Evolutionary conservation across 192 early-diverging fungal species (phyloP).

Genomic region (Cetraspora pellucida): DNA sequence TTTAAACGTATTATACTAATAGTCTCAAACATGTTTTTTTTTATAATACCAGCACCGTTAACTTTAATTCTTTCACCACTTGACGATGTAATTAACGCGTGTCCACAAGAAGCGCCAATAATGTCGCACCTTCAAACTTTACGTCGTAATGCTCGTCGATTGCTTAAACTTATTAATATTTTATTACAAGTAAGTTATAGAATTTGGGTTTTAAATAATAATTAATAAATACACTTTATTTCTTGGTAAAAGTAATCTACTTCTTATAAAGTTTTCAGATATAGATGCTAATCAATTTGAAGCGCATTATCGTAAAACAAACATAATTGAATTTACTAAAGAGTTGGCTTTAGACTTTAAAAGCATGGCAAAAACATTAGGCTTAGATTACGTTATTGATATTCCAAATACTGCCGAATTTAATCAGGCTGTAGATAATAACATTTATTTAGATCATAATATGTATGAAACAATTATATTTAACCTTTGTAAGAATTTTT

Average conservation of each 20-base stretch:
- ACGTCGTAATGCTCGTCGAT: no score
- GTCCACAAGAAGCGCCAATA: no score
- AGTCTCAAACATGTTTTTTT: neutral
- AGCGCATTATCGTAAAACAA: slow-evolving; percentile 52
- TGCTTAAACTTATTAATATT: no score
- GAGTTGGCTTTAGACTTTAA: slow-evolving; percentile 59
- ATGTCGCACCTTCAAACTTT: no score
- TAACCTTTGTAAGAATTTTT: slow-evolving; percentile 28
- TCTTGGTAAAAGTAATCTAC: neutral
- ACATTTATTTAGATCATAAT: slow-evolving; percentile 12
- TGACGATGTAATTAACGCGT: no score
- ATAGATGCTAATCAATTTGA: neutral
- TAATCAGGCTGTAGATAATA: neutral
- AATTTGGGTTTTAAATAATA: no score
- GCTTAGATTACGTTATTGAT: slow-evolving; percentile 45
- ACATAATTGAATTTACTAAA: no score
- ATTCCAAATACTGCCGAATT: slow-evolving; percentile 22
- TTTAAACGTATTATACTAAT: neutral
- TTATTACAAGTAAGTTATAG: slow-evolving; percentile 51
- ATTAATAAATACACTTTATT: no score
- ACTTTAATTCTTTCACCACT: no score
- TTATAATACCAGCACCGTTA: slow-evolving; percentile 42
- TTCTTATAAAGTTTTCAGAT: slow-evolving; percentile 4
- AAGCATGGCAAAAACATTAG: slow-evolving; percentile 32
- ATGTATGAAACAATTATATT: no score